Conservation (phyloP, 1,284 basidiomycete species). For the Tremellales sp. region DNA sequence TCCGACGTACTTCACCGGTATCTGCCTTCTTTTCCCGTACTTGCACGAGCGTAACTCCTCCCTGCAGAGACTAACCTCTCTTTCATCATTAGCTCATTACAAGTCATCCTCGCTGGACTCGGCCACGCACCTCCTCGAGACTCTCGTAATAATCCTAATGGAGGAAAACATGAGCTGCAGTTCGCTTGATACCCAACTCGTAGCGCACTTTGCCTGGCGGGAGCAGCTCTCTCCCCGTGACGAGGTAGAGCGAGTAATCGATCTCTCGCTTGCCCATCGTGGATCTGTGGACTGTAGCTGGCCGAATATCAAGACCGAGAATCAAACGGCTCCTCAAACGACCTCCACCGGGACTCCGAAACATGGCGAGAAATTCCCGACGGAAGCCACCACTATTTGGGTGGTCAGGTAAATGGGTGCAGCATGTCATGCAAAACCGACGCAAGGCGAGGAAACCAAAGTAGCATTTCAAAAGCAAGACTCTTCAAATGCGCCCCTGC, state of each 20-base stretch:
- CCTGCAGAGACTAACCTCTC: constrained; percentile 61
- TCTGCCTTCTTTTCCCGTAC: constrained; percentile 78
- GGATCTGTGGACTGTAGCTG: too few relatives aligned
- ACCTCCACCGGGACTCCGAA: too few relatives aligned
- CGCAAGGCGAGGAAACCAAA: too few relatives aligned
- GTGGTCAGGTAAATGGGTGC: too few relatives aligned
- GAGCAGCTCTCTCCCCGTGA: constrained; percentile 75
- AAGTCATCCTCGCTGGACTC: constrained; percentile 5
- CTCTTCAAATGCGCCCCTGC: too few relatives aligned
- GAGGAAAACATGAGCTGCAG: constrained; percentile 7
- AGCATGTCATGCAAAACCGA: too few relatives aligned
- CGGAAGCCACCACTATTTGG: too few relatives aligned
- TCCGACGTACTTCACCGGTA: constrained; percentile 64
- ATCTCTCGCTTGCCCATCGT: constrained; percentile 46
- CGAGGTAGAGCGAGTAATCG: constrained; percentile 79
- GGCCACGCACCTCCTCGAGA: constrained; percentile 63
- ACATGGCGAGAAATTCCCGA: too few relatives aligned
- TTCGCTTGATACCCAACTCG: constrained; percentile 5
- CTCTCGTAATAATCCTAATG: constrained; percentile 67
- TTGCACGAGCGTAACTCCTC: constrained; percentile 86
- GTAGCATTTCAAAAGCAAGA: too few relatives aligned
- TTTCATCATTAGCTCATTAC: not conserved
- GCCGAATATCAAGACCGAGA: too few relatives aligned
- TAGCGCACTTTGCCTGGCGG: constrained; percentile 67
- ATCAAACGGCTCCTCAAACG: too few relatives aligned